Evolutionary conservation across 257 asterid genomes (phyloP).

Genomic region (Scutellaria barbata): DNA sequence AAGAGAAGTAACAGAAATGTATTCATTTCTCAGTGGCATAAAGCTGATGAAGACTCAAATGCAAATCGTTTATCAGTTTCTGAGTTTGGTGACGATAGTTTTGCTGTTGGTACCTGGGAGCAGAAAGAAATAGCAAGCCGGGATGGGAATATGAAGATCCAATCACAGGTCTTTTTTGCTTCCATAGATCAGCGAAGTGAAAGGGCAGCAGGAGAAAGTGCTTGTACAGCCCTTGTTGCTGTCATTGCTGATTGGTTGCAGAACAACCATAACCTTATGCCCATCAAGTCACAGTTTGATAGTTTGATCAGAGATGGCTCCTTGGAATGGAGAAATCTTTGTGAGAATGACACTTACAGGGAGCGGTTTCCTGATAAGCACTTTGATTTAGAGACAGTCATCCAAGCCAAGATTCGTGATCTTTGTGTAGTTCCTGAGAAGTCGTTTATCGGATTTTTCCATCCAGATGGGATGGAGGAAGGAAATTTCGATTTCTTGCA

Average conservation of each 20-base stretch:
- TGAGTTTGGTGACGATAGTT: slow-evolving; percentile 90
- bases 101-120: slow-evolving; percentile 92
- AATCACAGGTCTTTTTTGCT: slow-evolving; percentile 81
- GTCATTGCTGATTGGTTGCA: slow-evolving; percentile 96
- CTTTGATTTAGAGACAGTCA: slow-evolving; percentile 92
- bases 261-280: slow-evolving; percentile 68
- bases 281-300: slow-evolving; percentile 88
- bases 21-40: slow-evolving; percentile 58
- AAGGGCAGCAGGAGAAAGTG: slow-evolving; percentile 93
- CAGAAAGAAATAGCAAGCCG: slow-evolving; percentile 78
- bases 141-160: slow-evolving; percentile 79
- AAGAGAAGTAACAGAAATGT: slow-evolving; percentile 15
- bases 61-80: slow-evolving; percentile 69
- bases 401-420: slow-evolving; percentile 70
- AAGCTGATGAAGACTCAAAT: slow-evolving; percentile 68
- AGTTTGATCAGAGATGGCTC: slow-evolving; percentile 88
- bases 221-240: slow-evolving; percentile 95
- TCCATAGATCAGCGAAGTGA: slow-evolving; percentile 98
- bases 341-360: slow-evolving; percentile 64
- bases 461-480: slow-evolving; percentile 70
- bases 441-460: slow-evolving; percentile 89
- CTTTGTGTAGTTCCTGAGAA: slow-evolving; percentile 69
- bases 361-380: slow-evolving; percentile 87
- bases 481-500: slow-evolving; percentile 79
- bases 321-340: slow-evolving; percentile 90